A percentile compares a stretch with the other conserved stretches of the same genome.
Conservation (phyloP, 2,329 filamentous ascomycete species). For the Talaromyces pinophilus region DNA sequence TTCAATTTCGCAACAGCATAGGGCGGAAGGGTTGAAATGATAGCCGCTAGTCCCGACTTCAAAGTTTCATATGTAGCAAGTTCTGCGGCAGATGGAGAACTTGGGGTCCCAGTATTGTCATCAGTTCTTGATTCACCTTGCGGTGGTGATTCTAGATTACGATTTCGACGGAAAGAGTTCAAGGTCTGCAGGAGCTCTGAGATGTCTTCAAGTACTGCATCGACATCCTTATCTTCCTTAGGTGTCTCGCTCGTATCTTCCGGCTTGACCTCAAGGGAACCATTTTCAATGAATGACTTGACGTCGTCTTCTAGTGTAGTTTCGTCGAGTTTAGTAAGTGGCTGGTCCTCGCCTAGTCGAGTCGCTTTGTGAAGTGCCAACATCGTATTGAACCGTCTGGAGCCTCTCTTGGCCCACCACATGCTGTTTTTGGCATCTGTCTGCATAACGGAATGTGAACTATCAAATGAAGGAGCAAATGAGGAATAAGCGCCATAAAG, state of each 20-base stretch:
- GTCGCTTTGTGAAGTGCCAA: conserved; percentile 32
- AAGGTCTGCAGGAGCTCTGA: conserved; percentile 63
- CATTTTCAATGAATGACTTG: conserved; percentile 36
- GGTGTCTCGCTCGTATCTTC: conserved; percentile 6
- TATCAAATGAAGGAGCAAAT: conserved; percentile 52
- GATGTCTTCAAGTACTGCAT: conserved; percentile 58
- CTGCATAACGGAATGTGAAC: conserved; percentile 46
- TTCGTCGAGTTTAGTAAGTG: conserved; percentile 43
- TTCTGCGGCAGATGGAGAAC: conserved; percentile 58
- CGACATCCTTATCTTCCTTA: conserved; percentile 43
- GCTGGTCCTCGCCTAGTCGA: conserved; percentile 27
- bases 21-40: conserved; percentile 75
- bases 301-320: conserved; percentile 46
- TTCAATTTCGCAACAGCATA: conserved; percentile 84
- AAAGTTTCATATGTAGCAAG: conserved; percentile 68
- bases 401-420: conserved; percentile 51
- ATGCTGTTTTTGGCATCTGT: conserved; percentile 44
- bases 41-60: conserved; percentile 70
- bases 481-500: conserved; percentile 51
- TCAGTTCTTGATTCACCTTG: conserved; percentile 15
- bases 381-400: conserved; percentile 40
- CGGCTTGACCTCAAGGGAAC: conserved; percentile 23
- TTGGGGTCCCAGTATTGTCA: conserved; percentile 26
- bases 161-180: conserved; percentile 63
- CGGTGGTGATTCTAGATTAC: conserved; percentile 48